phyloP scores from a whole-genome alignment of 352 stramenopile genomes.

The Phytophthora megakarya region DNA sequence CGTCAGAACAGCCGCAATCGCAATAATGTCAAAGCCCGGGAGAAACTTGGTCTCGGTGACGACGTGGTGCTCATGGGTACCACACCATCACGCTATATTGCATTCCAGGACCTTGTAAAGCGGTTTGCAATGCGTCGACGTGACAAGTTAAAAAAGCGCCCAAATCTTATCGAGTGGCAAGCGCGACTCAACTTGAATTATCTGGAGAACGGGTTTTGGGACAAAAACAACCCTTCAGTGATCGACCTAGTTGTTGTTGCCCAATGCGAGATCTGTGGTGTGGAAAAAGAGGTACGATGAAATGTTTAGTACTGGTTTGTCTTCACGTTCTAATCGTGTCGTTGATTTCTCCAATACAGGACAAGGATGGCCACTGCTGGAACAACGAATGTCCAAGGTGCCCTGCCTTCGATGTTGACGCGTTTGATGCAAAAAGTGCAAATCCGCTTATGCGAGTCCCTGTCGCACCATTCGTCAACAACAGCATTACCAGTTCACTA shows the following conservation, averaged over 20 bases:
- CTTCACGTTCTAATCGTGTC: slow-evolving; percentile 7
- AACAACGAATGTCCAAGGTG: slow-evolving; percentile 76
- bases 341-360: slow-evolving; percentile 28
- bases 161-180: slow-evolving; percentile 83
- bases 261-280: slow-evolving; percentile 78
- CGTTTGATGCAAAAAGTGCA: slow-evolving; percentile 46
- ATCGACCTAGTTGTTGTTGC: slow-evolving; percentile 74
- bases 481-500: slow-evolving; percentile 61
- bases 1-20: slow-evolving; percentile 62
- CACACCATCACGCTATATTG: slow-evolving; percentile 74
- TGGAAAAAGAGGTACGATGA: slow-evolving; percentile 79
- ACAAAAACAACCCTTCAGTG: slow-evolving; percentile 59
- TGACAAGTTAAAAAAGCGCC: slow-evolving; percentile 85
- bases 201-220: slow-evolving; percentile 55
- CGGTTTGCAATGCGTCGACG: slow-evolving; percentile 80
- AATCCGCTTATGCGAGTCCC: slow-evolving; percentile 63
- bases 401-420: slow-evolving; percentile 66
- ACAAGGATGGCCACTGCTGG: slow-evolving; percentile 72
- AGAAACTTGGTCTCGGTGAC: slow-evolving; percentile 72
- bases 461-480: slow-evolving; percentile 51
- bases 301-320: neutral
- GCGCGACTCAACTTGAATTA: slow-evolving; percentile 70
- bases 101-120: slow-evolving; percentile 88
- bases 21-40: slow-evolving; percentile 75
- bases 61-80: slow-evolving; percentile 84